Evolutionary conservation across 306 rosid genomes (phyloP), one percentile per base, ranked within the genome.

Genomic region (Hippophae gyantsensis): DNA sequence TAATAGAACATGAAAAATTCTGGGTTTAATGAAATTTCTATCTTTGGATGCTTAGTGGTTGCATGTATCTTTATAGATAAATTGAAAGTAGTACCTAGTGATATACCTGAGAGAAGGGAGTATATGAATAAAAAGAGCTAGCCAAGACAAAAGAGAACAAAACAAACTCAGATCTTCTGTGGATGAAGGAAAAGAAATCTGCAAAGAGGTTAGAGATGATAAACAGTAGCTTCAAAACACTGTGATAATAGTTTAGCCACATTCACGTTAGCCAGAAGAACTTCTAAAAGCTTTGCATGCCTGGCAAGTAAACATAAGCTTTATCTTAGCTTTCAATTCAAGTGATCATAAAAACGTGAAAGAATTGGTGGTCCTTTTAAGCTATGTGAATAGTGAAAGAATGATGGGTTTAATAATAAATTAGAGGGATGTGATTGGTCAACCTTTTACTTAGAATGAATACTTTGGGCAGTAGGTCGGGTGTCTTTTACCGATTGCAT

Each of bases 321-420:
- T 76, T 32, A 76, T 66, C 81, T 81, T 81, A 73, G 83, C 87
- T 85, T 85, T 3, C 8, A 85, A 87, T 83, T 76, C 79, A 87
- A 83, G 94, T 13, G 59, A 75, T 63, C 68, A 48, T 68, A 43
- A 62, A 60, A 53, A 44, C 63, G 62, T 64, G n/a, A 43, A 18
- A 56, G 49, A 67, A 66, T 63, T 44, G 44, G 49, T 42, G 68
- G 67, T 26, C 58, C 60, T 64, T 59, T 40, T 57, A 18, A 10
- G 50, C 42, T 67, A 44, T 61, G 56, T 3, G 25, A 65, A 69
- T 55, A 73, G 77, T 66, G 74, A 58, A 61, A 65, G 61, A 7
- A 9, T 5, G n/a, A 32, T 41, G 10, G 72, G 77, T 26, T 43
- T 65, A 57, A 46, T 60, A 55, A 43, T 58, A 48, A 13, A 45